A percentile compares a stretch with the other conserved stretches of the same genome.
phyloP scores from a whole-genome alignment of 495 filamentous ascomycete genomes.

The Xylaria intraflava region DNA sequence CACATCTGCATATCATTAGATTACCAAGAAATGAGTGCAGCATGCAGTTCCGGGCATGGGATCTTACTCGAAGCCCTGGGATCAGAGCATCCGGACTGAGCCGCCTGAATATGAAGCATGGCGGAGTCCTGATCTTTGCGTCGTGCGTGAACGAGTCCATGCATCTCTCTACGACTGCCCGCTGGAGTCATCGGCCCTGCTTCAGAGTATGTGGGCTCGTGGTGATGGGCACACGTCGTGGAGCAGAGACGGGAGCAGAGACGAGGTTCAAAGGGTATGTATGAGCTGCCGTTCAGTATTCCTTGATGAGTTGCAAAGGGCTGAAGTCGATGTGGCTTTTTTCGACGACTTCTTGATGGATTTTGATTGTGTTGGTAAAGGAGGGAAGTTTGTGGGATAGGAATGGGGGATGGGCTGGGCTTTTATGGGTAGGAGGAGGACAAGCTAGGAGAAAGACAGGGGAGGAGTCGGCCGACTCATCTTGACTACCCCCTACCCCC shows the following conservation, averaged over 20 bases:
- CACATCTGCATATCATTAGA: background rate
- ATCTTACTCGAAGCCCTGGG: slow-evolving; percentile 1
- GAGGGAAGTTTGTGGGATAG: slow-evolving; percentile 2
- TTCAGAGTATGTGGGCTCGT: background rate
- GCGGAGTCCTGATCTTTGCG: background rate
- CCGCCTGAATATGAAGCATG: background rate
- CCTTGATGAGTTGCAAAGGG: background rate
- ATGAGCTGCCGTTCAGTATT: background rate
- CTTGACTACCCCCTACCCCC: no score
- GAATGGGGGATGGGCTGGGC: slow-evolving; percentile 2
- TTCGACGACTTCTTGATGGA: slow-evolving; percentile 2
- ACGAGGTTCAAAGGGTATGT: slow-evolving; percentile 3
- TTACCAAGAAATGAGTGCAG: background rate
- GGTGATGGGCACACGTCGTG: background rate
- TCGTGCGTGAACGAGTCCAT: background rate
- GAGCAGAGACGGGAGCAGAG: background rate
- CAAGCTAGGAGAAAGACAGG: slow-evolving; percentile 5
- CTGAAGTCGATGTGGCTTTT: background rate
- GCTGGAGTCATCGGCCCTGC: background rate
- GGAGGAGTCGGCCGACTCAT: slow-evolving; percentile 1
- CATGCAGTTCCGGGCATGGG: background rate
- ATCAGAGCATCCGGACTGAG: background rate
- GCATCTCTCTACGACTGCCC: background rate
- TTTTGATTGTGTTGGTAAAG: background rate
- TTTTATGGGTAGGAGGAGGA: slow-evolving; percentile 9